A percentile compares a stretch with the other conserved stretches of the same genome.
Evolutionary conservation across 805 yeast genomes (phyloP).

Genomic region (Nakazawaea ambrosiae): DNA sequence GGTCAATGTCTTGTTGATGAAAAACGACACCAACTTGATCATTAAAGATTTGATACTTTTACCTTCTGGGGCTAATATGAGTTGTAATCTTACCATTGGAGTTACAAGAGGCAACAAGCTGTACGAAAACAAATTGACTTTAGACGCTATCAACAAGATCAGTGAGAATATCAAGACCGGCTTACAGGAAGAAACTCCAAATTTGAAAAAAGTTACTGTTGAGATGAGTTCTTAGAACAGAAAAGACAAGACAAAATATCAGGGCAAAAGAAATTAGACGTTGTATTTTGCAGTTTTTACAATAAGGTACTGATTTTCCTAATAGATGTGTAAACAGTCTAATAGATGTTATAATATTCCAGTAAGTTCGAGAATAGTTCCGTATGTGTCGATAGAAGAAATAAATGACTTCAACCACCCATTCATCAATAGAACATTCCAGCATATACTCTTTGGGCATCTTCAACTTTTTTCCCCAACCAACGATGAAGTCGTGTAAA

Average conservation of each 20-base stretch:
- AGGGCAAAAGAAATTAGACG: no score
- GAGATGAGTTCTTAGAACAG: slow-evolving; percentile 20
- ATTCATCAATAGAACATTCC: no score
- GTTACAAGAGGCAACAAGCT: slow-evolving; percentile 22
- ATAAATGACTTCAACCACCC: no score
- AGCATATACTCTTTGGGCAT: no score
- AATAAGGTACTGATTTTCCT: neutral
- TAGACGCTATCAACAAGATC: slow-evolving; percentile 25
- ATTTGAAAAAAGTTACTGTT: slow-evolving; percentile 26
- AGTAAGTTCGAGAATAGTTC: no score
- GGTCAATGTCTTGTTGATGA: slow-evolving; percentile 26
- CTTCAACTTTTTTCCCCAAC: no score
- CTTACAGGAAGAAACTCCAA: slow-evolving; percentile 26
- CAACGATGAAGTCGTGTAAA: neutral
- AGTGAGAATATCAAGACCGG: slow-evolving; percentile 20
- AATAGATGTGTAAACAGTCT: no score
- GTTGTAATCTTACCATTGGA: slow-evolving; percentile 26
- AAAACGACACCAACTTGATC: slow-evolving; percentile 21
- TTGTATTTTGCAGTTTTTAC: neutral
- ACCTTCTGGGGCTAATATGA: slow-evolving; percentile 50
- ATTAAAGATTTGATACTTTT: slow-evolving; percentile 37
- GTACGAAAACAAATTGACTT: slow-evolving; percentile 23
- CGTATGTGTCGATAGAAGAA: no score
- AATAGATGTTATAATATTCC: no score
- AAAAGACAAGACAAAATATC: no score